Percentiles rank a stretch among this genome's conserved stretches.
These are phyloP conservation scores for Mycena rosella DNA, from an alignment of 768 basidiomycete species.

Conservation along the genomic window DNA sequence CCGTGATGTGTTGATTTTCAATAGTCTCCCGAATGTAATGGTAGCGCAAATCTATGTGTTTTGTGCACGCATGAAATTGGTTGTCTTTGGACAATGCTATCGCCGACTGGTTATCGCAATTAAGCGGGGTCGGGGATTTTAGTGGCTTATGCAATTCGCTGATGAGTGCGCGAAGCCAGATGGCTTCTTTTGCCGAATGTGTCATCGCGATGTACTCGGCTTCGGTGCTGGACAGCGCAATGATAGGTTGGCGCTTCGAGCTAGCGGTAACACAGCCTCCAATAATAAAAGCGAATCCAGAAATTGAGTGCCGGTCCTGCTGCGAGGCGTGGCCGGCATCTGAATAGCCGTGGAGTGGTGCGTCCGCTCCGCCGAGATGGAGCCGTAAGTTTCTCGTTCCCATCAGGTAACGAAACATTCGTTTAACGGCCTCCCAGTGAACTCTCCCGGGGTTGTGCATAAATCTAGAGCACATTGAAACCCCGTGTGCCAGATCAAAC, in stretches of 20 bases:
- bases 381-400: constrained; percentile 29
- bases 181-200: not conserved
- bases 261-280: not conserved
- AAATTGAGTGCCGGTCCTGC: constrained; percentile 46
- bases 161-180: not conserved
- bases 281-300: constrained; percentile 39
- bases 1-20: no score
- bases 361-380: not conserved
- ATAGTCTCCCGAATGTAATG: no score
- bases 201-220: constrained; percentile 1
- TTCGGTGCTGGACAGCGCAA: constrained; percentile 4
- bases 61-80: not conserved
- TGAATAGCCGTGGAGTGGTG: constrained; percentile 17
- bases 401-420: constrained; percentile 37
- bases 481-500: constrained; percentile 30
- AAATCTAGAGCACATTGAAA: constrained; percentile 30
- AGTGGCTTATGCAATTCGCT: no score
- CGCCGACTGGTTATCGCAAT: constrained; percentile 1
- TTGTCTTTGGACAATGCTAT: not conserved
- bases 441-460: constrained; percentile 27
- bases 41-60: not conserved
- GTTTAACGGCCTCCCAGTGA: constrained; percentile 35
- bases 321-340: constrained; percentile 34
- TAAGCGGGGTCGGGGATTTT: not conserved
- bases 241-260: not conserved